phyloP scores from a whole-genome alignment of 495 filamentous ascomycete genomes.

The Polyplosphaeria fusca region DNA sequence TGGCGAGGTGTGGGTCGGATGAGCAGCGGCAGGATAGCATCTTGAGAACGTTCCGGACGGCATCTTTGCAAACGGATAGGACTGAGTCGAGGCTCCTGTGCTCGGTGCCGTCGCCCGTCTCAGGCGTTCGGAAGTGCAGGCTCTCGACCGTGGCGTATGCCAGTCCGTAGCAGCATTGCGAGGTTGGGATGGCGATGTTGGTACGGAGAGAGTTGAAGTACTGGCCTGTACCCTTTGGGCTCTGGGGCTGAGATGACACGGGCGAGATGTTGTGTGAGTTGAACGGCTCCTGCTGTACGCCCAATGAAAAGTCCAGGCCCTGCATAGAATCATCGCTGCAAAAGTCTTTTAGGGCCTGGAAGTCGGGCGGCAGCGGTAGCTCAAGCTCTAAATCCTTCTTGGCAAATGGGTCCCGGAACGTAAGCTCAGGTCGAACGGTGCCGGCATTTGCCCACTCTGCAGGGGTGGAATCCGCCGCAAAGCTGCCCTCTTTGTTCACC shows the following conservation, averaged over 20 bases:
- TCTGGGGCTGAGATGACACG: constrained; percentile 13
- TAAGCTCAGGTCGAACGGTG: constrained; percentile 9
- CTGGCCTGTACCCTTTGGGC: constrained; percentile 3
- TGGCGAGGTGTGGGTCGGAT: constrained; percentile 27
- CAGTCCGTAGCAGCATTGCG: constrained; percentile 28
- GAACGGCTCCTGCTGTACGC: no score
- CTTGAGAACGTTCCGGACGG: constrained; percentile 21
- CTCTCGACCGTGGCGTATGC: constrained; percentile 22
- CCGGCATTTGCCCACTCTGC: no score
- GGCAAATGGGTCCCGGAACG: constrained; percentile 25
- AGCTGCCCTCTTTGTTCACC: no score
- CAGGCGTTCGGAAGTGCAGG: constrained; percentile 7
- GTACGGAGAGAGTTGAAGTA: constrained; percentile 8
- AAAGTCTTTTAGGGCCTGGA: constrained; percentile 27
- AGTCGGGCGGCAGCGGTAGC: constrained; percentile 14
- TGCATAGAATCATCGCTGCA: constrained; percentile 14
- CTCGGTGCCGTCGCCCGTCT: neutral
- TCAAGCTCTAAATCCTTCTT: constrained; percentile 10
- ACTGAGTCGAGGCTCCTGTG: constrained; percentile 24
- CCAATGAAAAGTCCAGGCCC: constrained; percentile 10
- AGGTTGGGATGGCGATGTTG: constrained; percentile 5
- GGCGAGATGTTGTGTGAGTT: neutral
- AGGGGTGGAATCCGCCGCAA: no score
- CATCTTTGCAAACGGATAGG: constrained; percentile 20
- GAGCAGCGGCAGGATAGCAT: constrained; percentile 30